Evolutionary conservation across 768 basidiomycete species (phyloP), one percentile per base, ranked within the genome.

Genomic region (Tulasnella sp.): DNA sequence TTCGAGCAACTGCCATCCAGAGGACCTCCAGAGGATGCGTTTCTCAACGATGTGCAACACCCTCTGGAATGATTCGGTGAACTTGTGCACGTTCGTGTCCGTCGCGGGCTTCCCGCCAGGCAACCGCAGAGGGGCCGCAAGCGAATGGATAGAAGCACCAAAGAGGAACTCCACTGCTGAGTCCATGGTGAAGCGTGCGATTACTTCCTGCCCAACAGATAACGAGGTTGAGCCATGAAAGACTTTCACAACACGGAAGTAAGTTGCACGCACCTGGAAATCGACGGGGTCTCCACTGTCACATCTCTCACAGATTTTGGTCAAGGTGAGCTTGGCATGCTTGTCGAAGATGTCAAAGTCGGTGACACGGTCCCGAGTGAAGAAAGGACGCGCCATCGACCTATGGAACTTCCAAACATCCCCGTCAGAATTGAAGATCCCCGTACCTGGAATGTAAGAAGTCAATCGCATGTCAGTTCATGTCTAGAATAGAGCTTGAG

Each of bases 351-450:
- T 78, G 27, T 82, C 77, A 52, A 82, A 83, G 64, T 82, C 76
- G 48, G 73, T 76, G 54, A 83, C 75, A 27, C 75, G 69, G 35
- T 84, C 82, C 40, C 73, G 74, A 55, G 67, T 76, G 69, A 86
- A 85, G 71, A 85, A 84, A 0, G 83, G 83, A 0, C 84, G 76
- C 0, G 81, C 80, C 71, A 86, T 81, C 2, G 73, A 63, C 14
- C 83, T 77, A 65, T 84, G 82, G 62, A 82, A 82, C 80, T 80
- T 85, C 84, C 84, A 85, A 66, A 77, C 73, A 0, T 83, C 79
- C 12, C 62, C 61, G 36, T 63, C 62, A 27, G 56, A 72, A 59
- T 77, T 80, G 66, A 81, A 81, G 8, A 81, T 79, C 0, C 83
- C 83, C 8, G 73, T 73, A 0, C 83, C 83, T 12, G 83, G 17